Conservation (phyloP, 1,284 basidiomycete genomes). For the Sporisorium scitamineum region DNA sequence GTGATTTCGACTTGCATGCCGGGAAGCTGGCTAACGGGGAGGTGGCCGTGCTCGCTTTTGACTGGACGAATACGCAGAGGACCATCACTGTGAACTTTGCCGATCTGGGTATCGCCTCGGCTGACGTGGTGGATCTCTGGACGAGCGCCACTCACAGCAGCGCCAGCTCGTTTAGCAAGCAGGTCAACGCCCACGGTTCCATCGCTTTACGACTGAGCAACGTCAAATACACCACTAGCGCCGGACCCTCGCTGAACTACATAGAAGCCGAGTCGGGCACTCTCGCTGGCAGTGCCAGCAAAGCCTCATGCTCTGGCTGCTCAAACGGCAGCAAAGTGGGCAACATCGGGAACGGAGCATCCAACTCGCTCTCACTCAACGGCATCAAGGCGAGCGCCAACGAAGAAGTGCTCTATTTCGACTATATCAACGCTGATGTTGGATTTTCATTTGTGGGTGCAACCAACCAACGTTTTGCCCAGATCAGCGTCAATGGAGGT, state of each 20-base stretch:
- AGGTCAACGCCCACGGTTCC: conserved; percentile 43
- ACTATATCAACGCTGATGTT: conserved; percentile 54
- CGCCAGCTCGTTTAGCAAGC: conserved; percentile 25
- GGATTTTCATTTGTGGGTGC: conserved; percentile 29
- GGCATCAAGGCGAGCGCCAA: conserved; percentile 21
- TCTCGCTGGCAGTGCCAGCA: conserved; percentile 17
- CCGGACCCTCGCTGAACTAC: conserved; percentile 24
- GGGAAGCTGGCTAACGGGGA: conserved; percentile 48
- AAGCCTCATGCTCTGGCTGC: conserved; percentile 38
- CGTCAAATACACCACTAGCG: conserved; percentile 14
- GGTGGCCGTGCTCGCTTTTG: conserved; percentile 43
- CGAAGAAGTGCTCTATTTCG: conserved; percentile 40
- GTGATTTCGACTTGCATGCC: conserved; percentile 41
- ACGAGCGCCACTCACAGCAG: conserved; percentile 10
- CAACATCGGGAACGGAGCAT: conserved; percentile 21
- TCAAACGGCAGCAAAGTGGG: conserved; percentile 39
- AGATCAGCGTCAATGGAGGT: conserved; percentile 48
- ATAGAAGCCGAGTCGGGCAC: conserved; percentile 27
- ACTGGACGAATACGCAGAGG: conserved; percentile 33
- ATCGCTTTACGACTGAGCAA: conserved; percentile 42
- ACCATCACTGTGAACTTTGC: conserved; percentile 43
- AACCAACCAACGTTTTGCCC: conserved; percentile 31
- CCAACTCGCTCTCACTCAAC: conserved; percentile 28
- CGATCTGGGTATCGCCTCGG: conserved; percentile 29
- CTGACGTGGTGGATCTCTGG: conserved; percentile 46